Conservation (phyloP, 352 stramenopile species). For the Phytophthora litchii region DNA sequence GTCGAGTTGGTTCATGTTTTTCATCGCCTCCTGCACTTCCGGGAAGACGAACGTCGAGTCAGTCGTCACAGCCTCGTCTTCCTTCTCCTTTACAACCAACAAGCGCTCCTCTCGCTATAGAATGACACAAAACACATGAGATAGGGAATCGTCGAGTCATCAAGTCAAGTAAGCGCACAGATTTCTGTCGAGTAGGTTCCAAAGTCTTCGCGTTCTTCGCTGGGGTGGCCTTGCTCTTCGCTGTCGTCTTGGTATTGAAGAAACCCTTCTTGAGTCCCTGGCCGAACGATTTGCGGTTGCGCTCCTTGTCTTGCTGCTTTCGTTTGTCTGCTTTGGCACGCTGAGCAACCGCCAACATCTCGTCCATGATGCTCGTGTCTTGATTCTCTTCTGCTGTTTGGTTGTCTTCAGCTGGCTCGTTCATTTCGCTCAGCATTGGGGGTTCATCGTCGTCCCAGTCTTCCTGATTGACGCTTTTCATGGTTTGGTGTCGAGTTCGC, state of each 20-base stretch:
- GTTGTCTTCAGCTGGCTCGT: conserved; percentile 32
- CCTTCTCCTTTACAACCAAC: conserved; percentile 35
- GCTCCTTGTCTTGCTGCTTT: conserved; percentile 48
- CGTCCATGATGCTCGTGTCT: conserved; percentile 70
- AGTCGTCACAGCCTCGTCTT: conserved; percentile 20
- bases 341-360: conserved; percentile 68
- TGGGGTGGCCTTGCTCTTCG: conserved; percentile 11
- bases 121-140: conserved; percentile 9
- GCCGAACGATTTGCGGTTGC: conserved; percentile 57
- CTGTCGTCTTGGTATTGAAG: conserved; percentile 41
- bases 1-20: conserved; percentile 64
- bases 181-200: conserved; percentile 16
- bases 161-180: conserved; percentile 5
- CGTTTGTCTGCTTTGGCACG: conserved; percentile 59
- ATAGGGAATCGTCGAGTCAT: background rate
- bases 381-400: conserved; percentile 30
- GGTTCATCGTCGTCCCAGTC: conserved; percentile 52
- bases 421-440: conserved; percentile 42
- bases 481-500: no score
- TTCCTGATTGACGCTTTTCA: conserved; percentile 15
- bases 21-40: conserved; percentile 74
- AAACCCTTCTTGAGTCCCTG: conserved; percentile 78
- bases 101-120: conserved; percentile 50
- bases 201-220: conserved; percentile 5
- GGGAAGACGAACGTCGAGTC: conserved; percentile 64